Conservation (phyloP, 306 rosid species). For the Macrotyloma uniflorum region DNA sequence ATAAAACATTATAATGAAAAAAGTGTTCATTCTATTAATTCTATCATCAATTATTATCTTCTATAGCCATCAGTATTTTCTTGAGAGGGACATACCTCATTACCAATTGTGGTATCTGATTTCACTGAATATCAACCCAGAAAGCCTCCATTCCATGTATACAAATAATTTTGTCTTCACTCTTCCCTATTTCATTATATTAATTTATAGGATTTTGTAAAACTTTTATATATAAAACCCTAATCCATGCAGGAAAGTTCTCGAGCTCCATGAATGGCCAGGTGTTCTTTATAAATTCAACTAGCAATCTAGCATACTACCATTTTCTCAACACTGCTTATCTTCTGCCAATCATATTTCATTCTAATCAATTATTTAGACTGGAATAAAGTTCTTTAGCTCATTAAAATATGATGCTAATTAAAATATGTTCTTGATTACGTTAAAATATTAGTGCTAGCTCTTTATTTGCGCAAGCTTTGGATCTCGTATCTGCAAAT, state of each 20-base stretch:
- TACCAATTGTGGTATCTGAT: neutral
- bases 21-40: too few relatives aligned
- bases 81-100: neutral
- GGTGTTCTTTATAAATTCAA: constrained; percentile 36
- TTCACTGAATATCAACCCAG: neutral
- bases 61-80: neutral
- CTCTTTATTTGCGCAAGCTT: constrained; percentile 37
- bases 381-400: constrained; percentile 2
- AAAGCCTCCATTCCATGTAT: neutral
- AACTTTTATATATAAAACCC: constrained; percentile 6
- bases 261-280: constrained; percentile 36
- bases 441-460: constrained; percentile 34
- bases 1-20: too few relatives aligned
- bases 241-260: constrained; percentile 40
- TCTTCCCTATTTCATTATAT: neutral
- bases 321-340: neutral
- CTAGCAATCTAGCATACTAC: neutral
- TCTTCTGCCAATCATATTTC: neutral
- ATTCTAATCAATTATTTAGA: constrained; percentile 3
- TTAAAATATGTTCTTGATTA: constrained; percentile 14
- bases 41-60: neutral
- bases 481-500: constrained; percentile 62
- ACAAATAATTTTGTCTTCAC: neutral
- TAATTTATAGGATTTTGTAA: constrained; percentile 5
- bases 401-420: too few relatives aligned